Percentiles rank a stretch among this genome's conserved stretches.
Evolutionary conservation across 345 rosid genomes (phyloP).

Genomic region (Isatis tinctoria): DNA sequence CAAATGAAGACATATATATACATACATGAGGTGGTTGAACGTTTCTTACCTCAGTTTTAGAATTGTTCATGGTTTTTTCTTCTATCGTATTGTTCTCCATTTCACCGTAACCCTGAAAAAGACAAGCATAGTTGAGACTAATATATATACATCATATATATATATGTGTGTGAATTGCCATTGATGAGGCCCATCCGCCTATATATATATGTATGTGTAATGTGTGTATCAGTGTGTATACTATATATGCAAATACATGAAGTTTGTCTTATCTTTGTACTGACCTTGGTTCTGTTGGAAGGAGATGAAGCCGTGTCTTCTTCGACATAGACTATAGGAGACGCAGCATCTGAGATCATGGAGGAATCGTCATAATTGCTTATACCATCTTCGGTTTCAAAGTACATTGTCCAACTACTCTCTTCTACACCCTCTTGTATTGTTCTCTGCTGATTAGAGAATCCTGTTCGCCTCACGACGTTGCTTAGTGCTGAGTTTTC

Average conservation of each 20-base stretch:
- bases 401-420: conserved; percentile 35
- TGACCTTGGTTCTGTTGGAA: conserved; percentile 32
- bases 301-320: conserved; percentile 38
- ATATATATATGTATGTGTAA: not conserved
- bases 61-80: not conserved
- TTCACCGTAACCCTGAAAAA: conserved; percentile 34
- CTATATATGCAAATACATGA: not conserved
- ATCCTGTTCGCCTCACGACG: conserved; percentile 7
- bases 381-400: conserved; percentile 22
- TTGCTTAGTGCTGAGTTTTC: conserved; percentile 27
- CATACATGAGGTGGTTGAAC: not conserved
- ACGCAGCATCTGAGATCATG: conserved; percentile 36
- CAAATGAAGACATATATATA: not conserved
- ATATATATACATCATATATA: not conserved
- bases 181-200: not conserved
- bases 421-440: conserved; percentile 23
- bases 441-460: conserved; percentile 20
- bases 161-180: not conserved
- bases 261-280: not conserved
- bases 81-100: conserved; percentile 22
- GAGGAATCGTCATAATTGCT: conserved; percentile 24
- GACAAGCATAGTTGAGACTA: not conserved
- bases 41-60: conserved; percentile 17
- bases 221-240: not conserved
- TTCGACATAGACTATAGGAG: conserved; percentile 16